Percentiles rank a stretch among this genome's conserved stretches.
Evolutionary conservation across 2,329 filamentous ascomycete genomes (phyloP).

Genomic region (Elsinoe fawcettii): DNA sequence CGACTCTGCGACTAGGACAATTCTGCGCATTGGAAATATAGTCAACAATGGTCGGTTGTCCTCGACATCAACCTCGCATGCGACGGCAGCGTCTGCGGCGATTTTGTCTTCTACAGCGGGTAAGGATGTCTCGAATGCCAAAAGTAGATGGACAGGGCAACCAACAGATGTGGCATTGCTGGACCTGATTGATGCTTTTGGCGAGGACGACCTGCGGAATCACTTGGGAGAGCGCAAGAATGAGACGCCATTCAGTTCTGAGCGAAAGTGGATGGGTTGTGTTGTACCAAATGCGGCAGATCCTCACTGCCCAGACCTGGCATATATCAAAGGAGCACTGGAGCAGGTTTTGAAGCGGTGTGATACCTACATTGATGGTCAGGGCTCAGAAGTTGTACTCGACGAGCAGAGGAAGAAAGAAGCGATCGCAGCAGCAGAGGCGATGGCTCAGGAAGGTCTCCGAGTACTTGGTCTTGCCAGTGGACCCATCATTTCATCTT

Average conservation of each 20-base stretch:
- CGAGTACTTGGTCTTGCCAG: conserved; percentile 91
- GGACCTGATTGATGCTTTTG: conserved; percentile 82
- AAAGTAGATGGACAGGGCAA: conserved; percentile 91
- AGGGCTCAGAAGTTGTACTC: conserved; percentile 78
- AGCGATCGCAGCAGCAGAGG: conserved; percentile 69
- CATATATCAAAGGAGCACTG: conserved; percentile 91
- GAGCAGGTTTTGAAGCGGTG: conserved; percentile 80
- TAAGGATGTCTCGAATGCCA: conserved; percentile 50
- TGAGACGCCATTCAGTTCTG: conserved; percentile 93
- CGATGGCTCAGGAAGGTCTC: conserved; percentile 82
- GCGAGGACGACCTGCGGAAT: conserved; percentile 84
- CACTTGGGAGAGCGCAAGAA: conserved; percentile 72
- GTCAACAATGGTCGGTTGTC: conserved; percentile 88
- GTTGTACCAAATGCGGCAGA: conserved; percentile 56
- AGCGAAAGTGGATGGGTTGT: conserved; percentile 99
- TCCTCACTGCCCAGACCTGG: conserved; percentile 62
- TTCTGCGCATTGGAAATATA: conserved; percentile 88
- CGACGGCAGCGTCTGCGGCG: conserved; percentile 63
- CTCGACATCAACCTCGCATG: conserved; percentile 53
- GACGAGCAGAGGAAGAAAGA: conserved; percentile 68
- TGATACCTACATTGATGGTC: conserved; percentile 79
- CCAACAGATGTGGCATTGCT: conserved; percentile 97
- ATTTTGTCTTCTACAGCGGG: conserved; percentile 78
- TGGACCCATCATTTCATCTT: conserved; percentile 50
- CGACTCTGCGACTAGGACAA: conserved; percentile 66